A percentile compares a stretch with the other conserved stretches of the same genome.
Conservation (phyloP, 345 rosid genomes). For the Hibiscus tridactylites region DNA sequence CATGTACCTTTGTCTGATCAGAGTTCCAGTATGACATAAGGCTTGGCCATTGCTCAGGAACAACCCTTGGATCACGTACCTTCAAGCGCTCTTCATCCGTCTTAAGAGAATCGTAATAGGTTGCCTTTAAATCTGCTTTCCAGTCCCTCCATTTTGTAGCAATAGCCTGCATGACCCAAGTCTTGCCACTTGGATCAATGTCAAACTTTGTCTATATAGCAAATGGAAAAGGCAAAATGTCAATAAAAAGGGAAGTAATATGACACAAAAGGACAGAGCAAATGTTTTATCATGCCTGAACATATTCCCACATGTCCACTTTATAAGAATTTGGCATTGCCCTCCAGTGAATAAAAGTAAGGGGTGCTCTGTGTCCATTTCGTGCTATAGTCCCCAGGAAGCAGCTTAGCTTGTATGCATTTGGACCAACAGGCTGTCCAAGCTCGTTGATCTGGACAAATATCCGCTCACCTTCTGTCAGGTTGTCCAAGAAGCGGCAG, state of each 20-base stretch:
- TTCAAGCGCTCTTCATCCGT: constrained; percentile 31
- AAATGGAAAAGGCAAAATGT: not conserved
- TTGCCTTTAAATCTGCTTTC: constrained; percentile 27
- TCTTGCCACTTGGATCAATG: constrained; percentile 18
- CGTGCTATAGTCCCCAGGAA: constrained; percentile 31
- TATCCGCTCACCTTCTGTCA: constrained; percentile 22
- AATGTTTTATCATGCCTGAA: constrained; percentile 21
- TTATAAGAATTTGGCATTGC: constrained; percentile 20
- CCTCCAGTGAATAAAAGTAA: constrained; percentile 21
- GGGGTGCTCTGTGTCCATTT: constrained; percentile 30
- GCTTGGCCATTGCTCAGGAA: constrained; percentile 33
- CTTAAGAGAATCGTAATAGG: constrained; percentile 22
- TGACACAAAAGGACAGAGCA: not conserved
- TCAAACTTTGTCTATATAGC: constrained; percentile 27
- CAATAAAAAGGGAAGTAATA: not conserved
- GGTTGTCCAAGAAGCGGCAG: constrained; percentile 17
- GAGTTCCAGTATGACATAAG: constrained; percentile 30
- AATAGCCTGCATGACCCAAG: constrained; percentile 27
- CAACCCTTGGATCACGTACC: constrained; percentile 22
- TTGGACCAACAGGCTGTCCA: constrained; percentile 33
- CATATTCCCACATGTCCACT: constrained; percentile 28
- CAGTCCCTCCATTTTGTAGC: constrained; percentile 32
- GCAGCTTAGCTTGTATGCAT: constrained; percentile 23
- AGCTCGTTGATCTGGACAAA: constrained; percentile 17
- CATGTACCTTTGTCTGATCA: constrained; percentile 24